phyloP scores from a whole-genome alignment of 2,329 filamentous ascomycete species.

The Neofusicoccum umdonicola region DNA sequence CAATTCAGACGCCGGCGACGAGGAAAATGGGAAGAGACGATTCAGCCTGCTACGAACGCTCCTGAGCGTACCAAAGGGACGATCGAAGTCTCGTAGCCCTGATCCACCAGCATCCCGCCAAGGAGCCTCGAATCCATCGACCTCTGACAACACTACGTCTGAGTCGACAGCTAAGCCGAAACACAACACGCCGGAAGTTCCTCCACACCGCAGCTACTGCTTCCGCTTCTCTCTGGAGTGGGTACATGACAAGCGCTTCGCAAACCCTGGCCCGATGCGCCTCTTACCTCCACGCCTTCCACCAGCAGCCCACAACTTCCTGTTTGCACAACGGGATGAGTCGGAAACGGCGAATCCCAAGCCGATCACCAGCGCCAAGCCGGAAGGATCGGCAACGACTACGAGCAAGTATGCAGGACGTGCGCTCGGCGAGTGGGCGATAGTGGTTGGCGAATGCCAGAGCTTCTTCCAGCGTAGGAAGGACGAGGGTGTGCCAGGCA shows the following conservation, averaged over 20 bases:
- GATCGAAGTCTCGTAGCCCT: slow-evolving; percentile 41
- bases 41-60: slow-evolving; percentile 66
- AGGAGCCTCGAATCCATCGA: slow-evolving; percentile 23
- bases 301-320: slow-evolving; percentile 63
- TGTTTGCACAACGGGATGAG: slow-evolving; percentile 42
- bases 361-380: slow-evolving; percentile 24
- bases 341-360: slow-evolving; percentile 15
- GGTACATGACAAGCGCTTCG: slow-evolving; percentile 54
- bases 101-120: slow-evolving; percentile 19
- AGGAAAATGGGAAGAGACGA: slow-evolving; percentile 50
- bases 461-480: slow-evolving; percentile 75
- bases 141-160: slow-evolving; percentile 14
- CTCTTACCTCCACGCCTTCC: slow-evolving; percentile 68
- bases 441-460: slow-evolving; percentile 75
- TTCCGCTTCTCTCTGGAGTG: slow-evolving; percentile 76
- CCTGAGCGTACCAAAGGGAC: slow-evolving; percentile 49
- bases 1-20: slow-evolving; percentile 31
- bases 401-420: slow-evolving; percentile 64
- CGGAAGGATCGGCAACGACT: slow-evolving; percentile 35
- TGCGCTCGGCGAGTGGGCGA: slow-evolving; percentile 74
- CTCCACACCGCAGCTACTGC: slow-evolving; percentile 58
- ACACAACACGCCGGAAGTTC: slow-evolving; percentile 42
- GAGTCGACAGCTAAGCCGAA: slow-evolving; percentile 16
- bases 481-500: slow-evolving; percentile 66
- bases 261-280: slow-evolving; percentile 59